Percentiles rank a stretch among this genome's conserved stretches.
Conservation (phyloP, 1,284 basidiomycete species). For the Sanghuangporus sanghuang region DNA sequence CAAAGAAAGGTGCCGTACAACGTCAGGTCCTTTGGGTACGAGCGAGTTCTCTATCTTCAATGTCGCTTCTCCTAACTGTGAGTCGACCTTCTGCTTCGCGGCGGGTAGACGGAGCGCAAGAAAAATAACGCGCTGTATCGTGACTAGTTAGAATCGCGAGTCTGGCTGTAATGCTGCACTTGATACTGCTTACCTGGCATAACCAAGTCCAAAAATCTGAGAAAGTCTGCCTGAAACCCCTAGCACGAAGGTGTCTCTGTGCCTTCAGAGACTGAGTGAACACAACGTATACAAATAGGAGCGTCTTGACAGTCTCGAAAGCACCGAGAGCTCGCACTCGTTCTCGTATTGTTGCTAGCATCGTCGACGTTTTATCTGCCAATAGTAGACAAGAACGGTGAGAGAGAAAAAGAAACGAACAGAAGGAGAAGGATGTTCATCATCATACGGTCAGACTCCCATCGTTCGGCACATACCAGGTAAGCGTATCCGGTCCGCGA, state of each 20-base stretch:
- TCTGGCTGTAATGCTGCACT: neutral
- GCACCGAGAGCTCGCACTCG: neutral
- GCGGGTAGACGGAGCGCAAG: constrained; percentile 67
- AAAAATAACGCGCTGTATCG: constrained; percentile 48
- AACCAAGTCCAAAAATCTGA: constrained; percentile 54
- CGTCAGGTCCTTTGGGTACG: constrained; percentile 53
- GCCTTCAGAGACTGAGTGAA: constrained; percentile 44
- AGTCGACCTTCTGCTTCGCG: constrained; percentile 59
- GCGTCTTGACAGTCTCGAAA: constrained; percentile 52
- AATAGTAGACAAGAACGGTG: neutral
- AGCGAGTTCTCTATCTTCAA: constrained; percentile 66
- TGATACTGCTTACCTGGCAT: constrained; percentile 38
- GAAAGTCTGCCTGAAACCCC: constrained; percentile 52
- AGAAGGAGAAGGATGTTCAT: neutral
- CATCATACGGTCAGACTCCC: neutral
- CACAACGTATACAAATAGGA: constrained; percentile 60
- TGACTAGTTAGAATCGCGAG: neutral
- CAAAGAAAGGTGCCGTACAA: constrained; percentile 60
- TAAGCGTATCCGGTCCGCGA: too few relatives aligned
- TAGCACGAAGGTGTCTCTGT: constrained; percentile 70
- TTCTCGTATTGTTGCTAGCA: neutral
- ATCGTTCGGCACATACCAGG: too few relatives aligned
- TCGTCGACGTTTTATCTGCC: neutral
- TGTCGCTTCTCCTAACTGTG: constrained; percentile 66
- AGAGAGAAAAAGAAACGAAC: neutral